phyloP scores from a whole-genome alignment of 2,329 filamentous ascomycete species.

The Colletotrichum phormii region DNA sequence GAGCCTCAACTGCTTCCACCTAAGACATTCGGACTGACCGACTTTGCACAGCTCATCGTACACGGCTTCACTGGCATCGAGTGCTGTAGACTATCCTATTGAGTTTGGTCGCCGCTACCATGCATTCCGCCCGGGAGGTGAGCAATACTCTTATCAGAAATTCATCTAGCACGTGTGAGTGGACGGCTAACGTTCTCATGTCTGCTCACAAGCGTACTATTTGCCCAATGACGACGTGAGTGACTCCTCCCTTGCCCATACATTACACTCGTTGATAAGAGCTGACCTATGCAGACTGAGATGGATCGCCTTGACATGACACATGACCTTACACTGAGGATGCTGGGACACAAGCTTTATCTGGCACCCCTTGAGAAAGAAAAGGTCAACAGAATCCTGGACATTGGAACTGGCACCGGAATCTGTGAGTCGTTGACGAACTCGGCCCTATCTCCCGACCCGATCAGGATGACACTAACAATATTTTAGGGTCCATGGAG shows the following conservation, averaged over 20 bases:
- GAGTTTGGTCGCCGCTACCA: not conserved
- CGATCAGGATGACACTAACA: not conserved
- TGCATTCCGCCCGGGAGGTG: not conserved
- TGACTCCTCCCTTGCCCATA: too few relatives aligned
- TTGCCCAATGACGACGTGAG: too few relatives aligned
- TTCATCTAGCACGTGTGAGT: too few relatives aligned
- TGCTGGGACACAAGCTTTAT: not conserved
- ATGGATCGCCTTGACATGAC: not conserved
- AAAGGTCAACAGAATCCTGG: not conserved
- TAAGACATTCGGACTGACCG: too few relatives aligned
- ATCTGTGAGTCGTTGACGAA: not conserved
- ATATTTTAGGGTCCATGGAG: conserved; percentile 9
- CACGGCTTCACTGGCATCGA: not conserved
- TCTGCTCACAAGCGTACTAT: too few relatives aligned
- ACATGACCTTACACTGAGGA: not conserved
- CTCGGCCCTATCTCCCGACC: not conserved
- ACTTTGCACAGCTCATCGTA: not conserved
- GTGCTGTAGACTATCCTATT: not conserved
- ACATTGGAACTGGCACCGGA: not conserved
- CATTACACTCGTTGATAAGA: not conserved
- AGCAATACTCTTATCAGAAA: too few relatives aligned
- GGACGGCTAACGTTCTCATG: too few relatives aligned
- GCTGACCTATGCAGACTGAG: not conserved
- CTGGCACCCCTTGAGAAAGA: not conserved
- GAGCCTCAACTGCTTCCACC: too few relatives aligned